phyloP scores from a whole-genome alignment of 2,329 filamentous ascomycete species.

The Didymella sp. region DNA sequence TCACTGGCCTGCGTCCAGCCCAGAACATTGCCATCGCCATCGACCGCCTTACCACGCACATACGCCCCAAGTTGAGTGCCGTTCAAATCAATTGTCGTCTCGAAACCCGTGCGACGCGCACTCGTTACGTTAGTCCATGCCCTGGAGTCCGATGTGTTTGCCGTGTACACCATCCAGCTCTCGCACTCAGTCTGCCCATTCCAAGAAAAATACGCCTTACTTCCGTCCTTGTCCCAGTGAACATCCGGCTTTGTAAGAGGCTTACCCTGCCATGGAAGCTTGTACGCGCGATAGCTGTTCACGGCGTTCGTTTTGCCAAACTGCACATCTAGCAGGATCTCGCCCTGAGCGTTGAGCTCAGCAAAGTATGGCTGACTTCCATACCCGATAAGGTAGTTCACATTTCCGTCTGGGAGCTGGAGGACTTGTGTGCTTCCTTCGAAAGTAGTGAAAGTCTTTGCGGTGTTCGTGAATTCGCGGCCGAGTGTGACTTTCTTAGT shows the following conservation, averaged over 20 bases:
- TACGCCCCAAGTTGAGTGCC: neutral
- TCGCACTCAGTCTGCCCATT: constrained; percentile 39
- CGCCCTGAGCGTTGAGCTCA: constrained; percentile 53
- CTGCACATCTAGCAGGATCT: constrained; percentile 53
- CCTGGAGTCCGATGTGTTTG: constrained; percentile 21
- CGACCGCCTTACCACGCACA: neutral
- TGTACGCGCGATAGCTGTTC: constrained; percentile 49
- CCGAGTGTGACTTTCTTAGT: neutral
- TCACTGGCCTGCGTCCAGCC: neutral
- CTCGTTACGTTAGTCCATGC: constrained; percentile 19
- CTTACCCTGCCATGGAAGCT: constrained; percentile 31
- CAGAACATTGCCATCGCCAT: neutral
- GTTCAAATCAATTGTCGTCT: neutral
- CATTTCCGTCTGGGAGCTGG: neutral
- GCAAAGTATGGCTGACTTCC: constrained; percentile 45
- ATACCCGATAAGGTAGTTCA: neutral
- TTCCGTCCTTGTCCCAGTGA: constrained; percentile 19
- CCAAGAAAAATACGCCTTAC: constrained; percentile 33
- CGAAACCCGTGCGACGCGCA: neutral
- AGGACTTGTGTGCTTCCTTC: neutral
- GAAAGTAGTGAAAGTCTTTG: neutral
- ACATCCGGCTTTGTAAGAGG: constrained; percentile 29
- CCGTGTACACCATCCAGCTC: constrained; percentile 38
- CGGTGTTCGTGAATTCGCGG: neutral
- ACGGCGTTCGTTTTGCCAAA: constrained; percentile 46